These are phyloP conservation scores for Asterella californica DNA, from an alignment of 225 moss, liverwort and hornwort genomes.

Conservation along the genomic window DNA sequence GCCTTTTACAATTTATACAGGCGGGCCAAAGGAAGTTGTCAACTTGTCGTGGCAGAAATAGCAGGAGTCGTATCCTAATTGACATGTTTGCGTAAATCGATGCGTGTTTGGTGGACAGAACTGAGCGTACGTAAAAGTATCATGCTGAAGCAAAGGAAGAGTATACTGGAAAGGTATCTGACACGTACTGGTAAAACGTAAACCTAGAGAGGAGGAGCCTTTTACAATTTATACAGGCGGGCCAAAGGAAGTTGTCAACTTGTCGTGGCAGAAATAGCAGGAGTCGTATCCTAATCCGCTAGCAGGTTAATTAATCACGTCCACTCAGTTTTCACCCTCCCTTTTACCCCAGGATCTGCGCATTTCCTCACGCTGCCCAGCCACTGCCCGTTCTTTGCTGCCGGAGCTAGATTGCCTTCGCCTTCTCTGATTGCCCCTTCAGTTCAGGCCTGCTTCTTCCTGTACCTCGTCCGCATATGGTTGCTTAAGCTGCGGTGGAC, in stretches of 20 bases:
- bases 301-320: constrained; percentile 14
- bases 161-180: background rate
- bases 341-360: background rate
- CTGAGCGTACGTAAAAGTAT: background rate
- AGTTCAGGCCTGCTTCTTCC: constrained; percentile 1
- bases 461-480: constrained; percentile 2
- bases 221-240: too few relatives aligned
- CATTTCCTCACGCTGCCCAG: background rate
- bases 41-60: constrained; percentile 12
- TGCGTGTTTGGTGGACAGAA: too few relatives aligned
- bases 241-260: background rate
- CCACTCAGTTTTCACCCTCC: constrained; percentile 9
- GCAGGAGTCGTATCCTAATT: constrained; percentile 9
- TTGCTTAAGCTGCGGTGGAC: background rate
- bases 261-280: constrained; percentile 7
- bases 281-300: constrained; percentile 14
- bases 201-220: background rate
- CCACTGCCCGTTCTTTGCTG: background rate
- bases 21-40: background rate
- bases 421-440: background rate
- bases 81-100: too few relatives aligned
- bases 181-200: background rate
- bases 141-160: background rate
- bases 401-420: background rate
- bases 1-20: background rate